Conservation (phyloP, 2,329 filamentous ascomycete species). For the Diaporthe capsici region DNA sequence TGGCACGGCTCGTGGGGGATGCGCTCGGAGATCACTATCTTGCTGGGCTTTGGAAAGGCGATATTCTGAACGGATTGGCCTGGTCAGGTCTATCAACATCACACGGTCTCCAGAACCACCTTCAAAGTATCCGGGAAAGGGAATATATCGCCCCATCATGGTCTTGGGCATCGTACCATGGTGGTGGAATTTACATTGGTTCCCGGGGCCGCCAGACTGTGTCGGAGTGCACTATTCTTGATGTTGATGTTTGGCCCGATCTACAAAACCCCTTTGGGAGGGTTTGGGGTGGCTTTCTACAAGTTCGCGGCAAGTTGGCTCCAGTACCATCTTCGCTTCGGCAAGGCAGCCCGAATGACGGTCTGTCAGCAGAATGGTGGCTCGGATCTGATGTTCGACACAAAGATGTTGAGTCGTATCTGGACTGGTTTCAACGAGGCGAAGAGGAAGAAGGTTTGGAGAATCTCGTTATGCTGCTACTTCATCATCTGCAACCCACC, state of each 20-base stretch:
- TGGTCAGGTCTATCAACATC: background rate
- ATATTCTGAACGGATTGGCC: background rate
- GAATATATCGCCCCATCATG: slow-evolving; percentile 1
- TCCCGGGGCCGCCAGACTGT: background rate
- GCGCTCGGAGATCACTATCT: background rate
- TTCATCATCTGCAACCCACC: background rate
- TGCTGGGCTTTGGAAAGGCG: background rate
- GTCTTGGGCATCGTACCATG: background rate
- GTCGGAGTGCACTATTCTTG: background rate
- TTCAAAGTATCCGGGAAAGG: background rate
- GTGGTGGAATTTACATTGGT: too few species aligned
- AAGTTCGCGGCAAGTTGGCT: background rate
- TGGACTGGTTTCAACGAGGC: background rate
- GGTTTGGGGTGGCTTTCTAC: background rate
- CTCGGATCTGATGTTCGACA: background rate
- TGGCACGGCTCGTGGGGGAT: background rate
- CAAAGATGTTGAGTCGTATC: too few species aligned
- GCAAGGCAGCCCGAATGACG: background rate
- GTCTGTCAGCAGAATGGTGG: background rate
- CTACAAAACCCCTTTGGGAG: background rate
- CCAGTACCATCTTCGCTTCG: background rate
- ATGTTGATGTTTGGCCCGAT: background rate
- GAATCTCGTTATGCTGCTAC: background rate
- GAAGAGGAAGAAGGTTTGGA: background rate
- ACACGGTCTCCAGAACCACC: background rate